phyloP scores from a whole-genome alignment of 129 eudicot genomes.

The Pulicaria dysenterica region DNA sequence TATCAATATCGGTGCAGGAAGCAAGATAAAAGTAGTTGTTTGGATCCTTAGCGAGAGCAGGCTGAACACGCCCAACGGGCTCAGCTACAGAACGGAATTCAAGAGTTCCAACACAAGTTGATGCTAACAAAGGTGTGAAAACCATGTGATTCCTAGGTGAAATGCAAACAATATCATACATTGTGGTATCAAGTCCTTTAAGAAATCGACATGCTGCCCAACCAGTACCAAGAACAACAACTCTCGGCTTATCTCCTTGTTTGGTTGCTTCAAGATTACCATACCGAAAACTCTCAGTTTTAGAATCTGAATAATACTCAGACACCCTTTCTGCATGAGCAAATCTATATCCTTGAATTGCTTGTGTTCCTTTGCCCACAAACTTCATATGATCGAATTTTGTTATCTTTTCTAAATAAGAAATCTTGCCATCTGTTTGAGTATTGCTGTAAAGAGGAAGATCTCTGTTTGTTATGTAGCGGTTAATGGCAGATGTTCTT shows the following conservation, averaged over 20 bases:
- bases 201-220: conserved; percentile 97
- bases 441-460: conserved; percentile 27
- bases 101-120: conserved; percentile 95
- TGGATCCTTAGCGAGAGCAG: conserved; percentile 78
- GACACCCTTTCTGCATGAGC: conserved; percentile 53
- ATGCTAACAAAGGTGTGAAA: conserved; percentile 91
- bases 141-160: conserved; percentile 99
- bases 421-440: conserved; percentile 26
- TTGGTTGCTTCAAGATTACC: conserved; percentile 83
- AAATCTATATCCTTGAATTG: conserved; percentile 48
- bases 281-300: conserved; percentile 40
- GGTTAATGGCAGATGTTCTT: conserved; percentile 40
- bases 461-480: conserved; percentile 39
- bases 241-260: conserved; percentile 83
- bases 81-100: conserved; percentile 94
- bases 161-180: conserved; percentile 82
- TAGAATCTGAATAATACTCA: conserved; percentile 51
- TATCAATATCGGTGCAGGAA: conserved; percentile 69
- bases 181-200: conserved; percentile 73
- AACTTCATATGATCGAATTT: conserved; percentile 33
- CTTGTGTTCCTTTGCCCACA: conserved; percentile 53
- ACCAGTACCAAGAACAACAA: conserved; percentile 92
- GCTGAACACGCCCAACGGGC: conserved; percentile 76
- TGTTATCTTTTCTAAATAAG: conserved; percentile 39
- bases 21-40: conserved; percentile 77